Conservation (phyloP, 805 yeast species). For the Candida ipomoeae region DNA sequence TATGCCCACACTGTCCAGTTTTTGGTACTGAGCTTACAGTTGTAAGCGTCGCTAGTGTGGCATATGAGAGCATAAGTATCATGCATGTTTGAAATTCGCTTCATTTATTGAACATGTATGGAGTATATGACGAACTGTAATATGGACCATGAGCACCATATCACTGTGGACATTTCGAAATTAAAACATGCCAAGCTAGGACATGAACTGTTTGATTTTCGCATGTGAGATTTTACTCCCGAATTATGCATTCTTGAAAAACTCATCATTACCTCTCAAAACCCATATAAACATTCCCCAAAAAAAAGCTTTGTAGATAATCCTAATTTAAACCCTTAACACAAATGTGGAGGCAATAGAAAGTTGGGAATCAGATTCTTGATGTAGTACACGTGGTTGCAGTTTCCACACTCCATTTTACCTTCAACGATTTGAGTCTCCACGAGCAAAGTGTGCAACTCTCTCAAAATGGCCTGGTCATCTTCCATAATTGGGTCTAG, state of each 20-base stretch:
- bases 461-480: constrained; percentile 54
- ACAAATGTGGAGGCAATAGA: constrained; percentile 90
- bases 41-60: background rate
- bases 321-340: constrained; percentile 21
- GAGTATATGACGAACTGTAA: background rate
- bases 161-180: background rate
- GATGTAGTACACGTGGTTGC: constrained; percentile 83
- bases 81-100: background rate
- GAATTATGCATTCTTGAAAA: background rate
- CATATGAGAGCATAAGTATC: background rate
- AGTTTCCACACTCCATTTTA: constrained; percentile 79
- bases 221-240: background rate
- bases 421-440: constrained; percentile 90
- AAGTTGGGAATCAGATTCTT: constrained; percentile 94
- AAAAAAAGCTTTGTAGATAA: background rate
- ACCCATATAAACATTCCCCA: background rate
- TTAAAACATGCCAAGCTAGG: background rate
- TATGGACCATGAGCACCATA: background rate
- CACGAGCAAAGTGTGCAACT: constrained; percentile 70
- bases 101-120: background rate
- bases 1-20: background rate
- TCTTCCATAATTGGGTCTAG: constrained; percentile 52
- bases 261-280: background rate
- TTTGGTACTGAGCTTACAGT: too few relatives aligned
- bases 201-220: background rate